These are phyloP conservation scores for Rubia yunnanensis DNA, from an alignment of 257 asterid species.

Conservation along the genomic window DNA sequence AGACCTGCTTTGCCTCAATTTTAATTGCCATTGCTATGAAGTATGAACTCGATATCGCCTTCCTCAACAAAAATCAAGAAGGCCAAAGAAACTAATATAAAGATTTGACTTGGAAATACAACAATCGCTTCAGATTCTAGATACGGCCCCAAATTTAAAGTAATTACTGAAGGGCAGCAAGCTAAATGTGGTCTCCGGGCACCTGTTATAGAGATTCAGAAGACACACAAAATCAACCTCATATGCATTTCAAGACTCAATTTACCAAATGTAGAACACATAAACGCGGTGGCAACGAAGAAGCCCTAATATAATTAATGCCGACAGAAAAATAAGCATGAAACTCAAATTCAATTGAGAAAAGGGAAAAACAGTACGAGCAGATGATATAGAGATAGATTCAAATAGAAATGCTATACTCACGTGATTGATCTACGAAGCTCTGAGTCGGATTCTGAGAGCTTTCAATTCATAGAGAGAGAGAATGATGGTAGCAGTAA, in stretches of 20 bases:
- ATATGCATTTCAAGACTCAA: neutral
- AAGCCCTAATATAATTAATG: neutral
- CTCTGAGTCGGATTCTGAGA: neutral
- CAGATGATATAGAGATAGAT: neutral
- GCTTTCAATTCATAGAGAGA: slow-evolving; percentile 9
- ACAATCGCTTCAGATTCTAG: neutral
- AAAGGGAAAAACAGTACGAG: neutral
- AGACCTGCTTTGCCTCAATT: slow-evolving; percentile 48
- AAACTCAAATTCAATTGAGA: neutral
- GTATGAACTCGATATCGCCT: neutral
- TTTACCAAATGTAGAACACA: slow-evolving; percentile 3
- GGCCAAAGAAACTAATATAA: neutral
- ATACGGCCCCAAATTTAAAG: neutral
- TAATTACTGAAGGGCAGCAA: neutral
- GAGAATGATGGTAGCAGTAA: neutral
- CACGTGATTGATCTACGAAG: slow-evolving; percentile 14
- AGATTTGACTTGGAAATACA: no score
- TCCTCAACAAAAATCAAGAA: neutral
- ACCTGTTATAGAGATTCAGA: neutral
- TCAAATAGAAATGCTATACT: neutral
- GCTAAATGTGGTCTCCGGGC: neutral
- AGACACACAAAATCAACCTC: neutral
- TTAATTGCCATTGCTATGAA: slow-evolving; percentile 36
- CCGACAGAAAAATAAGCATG: neutral
- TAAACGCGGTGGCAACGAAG: neutral